Evolutionary conservation across 73 alveolate species (phyloP).

Genomic region (Vitrella brassicaformis): DNA sequence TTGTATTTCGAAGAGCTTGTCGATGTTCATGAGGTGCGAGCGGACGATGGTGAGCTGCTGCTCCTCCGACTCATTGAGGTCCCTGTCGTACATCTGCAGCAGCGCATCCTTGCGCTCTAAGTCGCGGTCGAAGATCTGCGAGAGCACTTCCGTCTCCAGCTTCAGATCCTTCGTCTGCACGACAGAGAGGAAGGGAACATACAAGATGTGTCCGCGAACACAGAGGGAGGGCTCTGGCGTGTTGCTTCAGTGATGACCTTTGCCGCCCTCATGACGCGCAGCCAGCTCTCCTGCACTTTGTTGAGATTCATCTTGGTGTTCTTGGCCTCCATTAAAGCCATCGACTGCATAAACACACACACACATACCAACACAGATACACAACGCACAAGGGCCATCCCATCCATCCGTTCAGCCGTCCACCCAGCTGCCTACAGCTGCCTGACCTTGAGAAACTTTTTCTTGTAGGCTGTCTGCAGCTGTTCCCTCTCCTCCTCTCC

Average conservation of each 20-base stretch:
- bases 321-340: background rate
- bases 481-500: no score
- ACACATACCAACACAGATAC: no score
- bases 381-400: no score
- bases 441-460: no score
- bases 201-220: no score
- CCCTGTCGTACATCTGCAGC: constrained; percentile 85
- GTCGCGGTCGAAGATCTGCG: background rate
- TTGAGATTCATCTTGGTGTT: background rate
- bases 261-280: background rate
- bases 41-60: constrained; percentile 81
- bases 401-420: no score
- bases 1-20: constrained; percentile 65
- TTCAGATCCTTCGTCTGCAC: background rate
- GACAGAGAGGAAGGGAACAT: no score
- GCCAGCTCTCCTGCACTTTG: background rate
- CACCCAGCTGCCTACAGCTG: no score
- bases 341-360: no score
- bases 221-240: no score
- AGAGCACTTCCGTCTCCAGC: background rate
- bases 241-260: background rate
- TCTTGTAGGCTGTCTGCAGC: no score
- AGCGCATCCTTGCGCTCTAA: constrained; percentile 68
- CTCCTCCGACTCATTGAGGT: constrained; percentile 87
- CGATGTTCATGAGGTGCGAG: constrained; percentile 74